Evolutionary conservation across 2,329 filamentous ascomycete genomes (phyloP), one percentile per base, ranked within the genome.

Genomic region (Fusarium anguioides): DNA sequence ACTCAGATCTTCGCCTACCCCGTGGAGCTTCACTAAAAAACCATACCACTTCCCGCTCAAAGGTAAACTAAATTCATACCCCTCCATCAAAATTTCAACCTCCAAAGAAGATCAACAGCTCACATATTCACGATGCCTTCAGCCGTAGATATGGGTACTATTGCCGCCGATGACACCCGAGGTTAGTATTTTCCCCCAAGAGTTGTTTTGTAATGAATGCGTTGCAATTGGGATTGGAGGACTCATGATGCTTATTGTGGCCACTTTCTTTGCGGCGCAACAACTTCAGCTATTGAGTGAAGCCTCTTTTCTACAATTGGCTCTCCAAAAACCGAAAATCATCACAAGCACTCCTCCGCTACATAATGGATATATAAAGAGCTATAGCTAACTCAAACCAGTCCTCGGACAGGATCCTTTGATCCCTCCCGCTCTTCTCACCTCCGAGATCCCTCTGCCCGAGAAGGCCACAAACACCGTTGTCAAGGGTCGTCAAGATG

Each of bases 361-460:
- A 10, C 14, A 21, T 9, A 5, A 21, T 18, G 3, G n/a, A n/a
- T 23, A 27, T 41, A 27, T 11, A 15, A 23, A 37, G 40, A 37
- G 20, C 39, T 9, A 11, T 31, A 24, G 52, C 71, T 75, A 57
- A 77, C 68, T 18, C 21, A 17, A 24, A 24, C n/a, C 60, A 97
- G 95, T 97, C 80, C 84, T 96, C 77, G 94, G 94, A 72, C 95
- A 97, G 85, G 94, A 97, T 81, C 93, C 95, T 75, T 84, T 98
- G 76, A 96, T 97, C 78, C 91, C 93, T 45, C 95, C 95, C 40
- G 90, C 92, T 71, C 88, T 97, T 72, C 91, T 98, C 75, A 89
- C 93, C 77, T 88, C 90, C 64, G 94, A 98, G 81, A 90, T 97
- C 72, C 93, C 94, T 76, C 87, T 89, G 78, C 83, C 87, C 75